Evolutionary conservation across 768 basidiomycete species (phyloP).

Genomic region (Lactarius hengduanensis): DNA sequence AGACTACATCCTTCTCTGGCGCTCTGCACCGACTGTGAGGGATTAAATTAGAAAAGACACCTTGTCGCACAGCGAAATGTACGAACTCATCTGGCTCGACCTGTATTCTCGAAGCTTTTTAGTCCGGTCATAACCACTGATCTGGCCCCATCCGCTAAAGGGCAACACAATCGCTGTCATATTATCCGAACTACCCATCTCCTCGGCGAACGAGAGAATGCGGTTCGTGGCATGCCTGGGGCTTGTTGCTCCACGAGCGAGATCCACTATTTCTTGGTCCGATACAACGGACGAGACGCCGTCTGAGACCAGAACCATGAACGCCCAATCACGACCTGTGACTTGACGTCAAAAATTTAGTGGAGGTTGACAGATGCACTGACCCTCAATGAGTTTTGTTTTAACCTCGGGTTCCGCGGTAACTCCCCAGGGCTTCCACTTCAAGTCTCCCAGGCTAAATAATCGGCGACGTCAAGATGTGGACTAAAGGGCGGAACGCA

Average conservation of each 20-base stretch:
- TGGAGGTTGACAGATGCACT: conserved; percentile 19
- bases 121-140: conserved; percentile 77
- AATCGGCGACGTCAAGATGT: conserved; percentile 9
- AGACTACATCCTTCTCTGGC: conserved; percentile 61
- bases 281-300: conserved; percentile 89
- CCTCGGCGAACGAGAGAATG: conserved; percentile 85
- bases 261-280: conserved; percentile 92
- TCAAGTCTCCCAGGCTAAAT: conserved; percentile 79
- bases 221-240: conserved; percentile 80
- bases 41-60: conserved; percentile 1
- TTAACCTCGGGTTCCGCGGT: conserved; percentile 91
- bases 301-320: conserved; percentile 87
- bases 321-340: conserved; percentile 80
- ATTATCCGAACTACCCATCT: conserved; percentile 88
- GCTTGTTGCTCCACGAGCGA: conserved; percentile 66
- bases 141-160: conserved; percentile 86
- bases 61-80: conserved; percentile 3
- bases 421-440: conserved; percentile 86
- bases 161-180: conserved; percentile 89
- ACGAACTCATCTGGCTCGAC: conserved; percentile 39
- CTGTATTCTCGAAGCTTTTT: conserved; percentile 82
- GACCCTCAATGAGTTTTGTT: conserved; percentile 73
- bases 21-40: conserved; percentile 58
- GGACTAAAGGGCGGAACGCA: conserved; percentile 37
- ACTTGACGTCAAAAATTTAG: neutral